Percentiles rank a stretch among this genome's conserved stretches.
These are phyloP conservation scores for Stemphylium vesicarium DNA, from an alignment of 2,329 filamentous ascomycete species.

Conservation along the genomic window DNA sequence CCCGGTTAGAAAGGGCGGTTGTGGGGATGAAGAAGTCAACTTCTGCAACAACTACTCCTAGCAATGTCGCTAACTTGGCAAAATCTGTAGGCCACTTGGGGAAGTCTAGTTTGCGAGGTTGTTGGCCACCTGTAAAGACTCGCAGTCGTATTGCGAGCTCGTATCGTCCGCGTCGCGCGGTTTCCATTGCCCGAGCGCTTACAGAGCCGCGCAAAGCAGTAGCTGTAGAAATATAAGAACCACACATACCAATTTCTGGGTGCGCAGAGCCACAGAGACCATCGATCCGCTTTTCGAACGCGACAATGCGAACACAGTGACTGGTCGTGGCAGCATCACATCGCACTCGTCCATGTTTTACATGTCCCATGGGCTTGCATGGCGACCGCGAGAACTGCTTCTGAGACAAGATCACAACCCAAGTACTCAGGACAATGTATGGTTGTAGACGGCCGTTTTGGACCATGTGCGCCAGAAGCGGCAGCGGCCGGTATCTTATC, in stretches of 20 bases:
- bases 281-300: constrained; percentile 21
- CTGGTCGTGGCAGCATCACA: constrained; percentile 16
- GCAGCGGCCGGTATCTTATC: constrained; percentile 10
- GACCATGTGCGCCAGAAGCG: neutral
- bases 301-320: constrained; percentile 15
- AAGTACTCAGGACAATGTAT: neutral
- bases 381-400: neutral
- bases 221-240: constrained; percentile 40
- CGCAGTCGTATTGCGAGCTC: constrained; percentile 18
- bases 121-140: constrained; percentile 5
- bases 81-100: constrained; percentile 12
- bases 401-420: neutral
- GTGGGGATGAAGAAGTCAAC: constrained; percentile 18
- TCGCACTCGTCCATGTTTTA: constrained; percentile 19
- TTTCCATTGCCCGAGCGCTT: constrained; percentile 29
- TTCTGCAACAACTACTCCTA: constrained; percentile 8
- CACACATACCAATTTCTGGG: constrained; percentile 18
- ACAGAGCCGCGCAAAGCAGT: constrained; percentile 33
- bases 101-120: neutral
- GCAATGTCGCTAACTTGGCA: constrained; percentile 30
- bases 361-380: constrained; percentile 2
- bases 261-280: constrained; percentile 2
- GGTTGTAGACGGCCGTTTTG: neutral
- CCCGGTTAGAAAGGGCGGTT: constrained; percentile 9
- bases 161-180: constrained; percentile 19